A percentile compares a stretch with the other conserved stretches of the same genome.
Conservation (phyloP, 345 rosid species). For the Gossypium anomalum region DNA sequence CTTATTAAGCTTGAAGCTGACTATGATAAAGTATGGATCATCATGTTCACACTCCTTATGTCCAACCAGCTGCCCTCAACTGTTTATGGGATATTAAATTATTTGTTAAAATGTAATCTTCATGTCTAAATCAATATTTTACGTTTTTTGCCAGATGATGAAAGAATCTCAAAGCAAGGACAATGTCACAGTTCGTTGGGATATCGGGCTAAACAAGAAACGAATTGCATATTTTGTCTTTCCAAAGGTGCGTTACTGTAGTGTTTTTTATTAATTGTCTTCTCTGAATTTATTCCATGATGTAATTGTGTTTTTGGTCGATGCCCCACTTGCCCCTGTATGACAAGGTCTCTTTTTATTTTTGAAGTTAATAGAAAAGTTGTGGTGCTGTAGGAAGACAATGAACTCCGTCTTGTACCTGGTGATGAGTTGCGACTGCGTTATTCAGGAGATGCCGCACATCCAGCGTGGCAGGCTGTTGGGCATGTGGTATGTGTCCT, state of each 20-base stretch:
- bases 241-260: slow-evolving; percentile 63
- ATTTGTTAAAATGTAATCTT: not conserved
- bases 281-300: slow-evolving; percentile 1
- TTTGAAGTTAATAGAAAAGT: not conserved
- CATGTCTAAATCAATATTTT: slow-evolving; percentile 18
- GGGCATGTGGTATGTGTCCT: slow-evolving; percentile 86
- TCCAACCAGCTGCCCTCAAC: not conserved
- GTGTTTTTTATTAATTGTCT: not conserved
- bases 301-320: not conserved
- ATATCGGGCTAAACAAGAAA: slow-evolving; percentile 96
- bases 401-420: slow-evolving; percentile 92
- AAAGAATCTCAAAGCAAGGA: slow-evolving; percentile 99
- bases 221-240: slow-evolving; percentile 91
- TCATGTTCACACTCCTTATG: not conserved
- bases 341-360: not conserved
- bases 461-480: slow-evolving; percentile 99
- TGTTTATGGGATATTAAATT: not conserved
- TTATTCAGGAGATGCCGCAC: slow-evolving; percentile 95
- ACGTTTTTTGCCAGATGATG: slow-evolving; percentile 65
- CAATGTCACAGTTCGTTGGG: slow-evolving; percentile 93
- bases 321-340: not conserved
- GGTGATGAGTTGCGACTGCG: slow-evolving; percentile 96
- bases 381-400: slow-evolving; percentile 70
- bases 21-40: slow-evolving; percentile 76
- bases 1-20: slow-evolving; percentile 99